Conservation (phyloP, 495 filamentous ascomycete species). For the Aspergillus saccharolyticus region DNA sequence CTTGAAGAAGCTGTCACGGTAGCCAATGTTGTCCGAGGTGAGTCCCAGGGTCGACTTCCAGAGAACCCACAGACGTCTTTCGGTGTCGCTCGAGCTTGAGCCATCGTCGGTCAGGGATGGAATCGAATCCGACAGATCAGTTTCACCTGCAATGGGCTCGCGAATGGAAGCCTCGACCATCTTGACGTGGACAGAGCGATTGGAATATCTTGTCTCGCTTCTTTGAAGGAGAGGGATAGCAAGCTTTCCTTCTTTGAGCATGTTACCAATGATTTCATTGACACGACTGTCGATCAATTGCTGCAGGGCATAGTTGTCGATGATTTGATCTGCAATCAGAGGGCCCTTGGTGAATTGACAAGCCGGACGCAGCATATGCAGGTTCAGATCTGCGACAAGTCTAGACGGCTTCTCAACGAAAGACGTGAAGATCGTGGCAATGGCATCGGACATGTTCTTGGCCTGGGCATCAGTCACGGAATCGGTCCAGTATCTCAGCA, state of each 20-base stretch:
- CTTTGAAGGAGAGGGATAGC: slow-evolving; percentile 19
- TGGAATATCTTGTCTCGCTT: slow-evolving; percentile 1
- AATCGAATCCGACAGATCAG: slow-evolving; percentile 11
- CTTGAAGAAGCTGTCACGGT: slow-evolving; percentile 46
- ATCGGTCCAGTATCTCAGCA: slow-evolving; percentile 47
- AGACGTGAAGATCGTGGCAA: slow-evolving; percentile 31
- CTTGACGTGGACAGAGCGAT: neutral
- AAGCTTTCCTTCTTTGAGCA: slow-evolving; percentile 34
- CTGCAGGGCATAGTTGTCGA: slow-evolving; percentile 29
- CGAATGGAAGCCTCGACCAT: slow-evolving; percentile 17
- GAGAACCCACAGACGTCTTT: slow-evolving; percentile 39
- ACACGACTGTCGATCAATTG: slow-evolving; percentile 39
- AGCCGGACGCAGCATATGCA: slow-evolving; percentile 9
- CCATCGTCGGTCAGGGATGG: slow-evolving; percentile 12
- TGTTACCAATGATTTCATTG: slow-evolving; percentile 34
- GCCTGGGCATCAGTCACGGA: slow-evolving; percentile 39
- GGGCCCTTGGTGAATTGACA: neutral
- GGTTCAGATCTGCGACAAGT: slow-evolving; percentile 20
- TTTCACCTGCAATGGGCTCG: slow-evolving; percentile 13
- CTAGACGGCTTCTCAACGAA: slow-evolving; percentile 29
- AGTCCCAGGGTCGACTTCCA: slow-evolving; percentile 45
- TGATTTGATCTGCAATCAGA: neutral
- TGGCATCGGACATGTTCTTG: slow-evolving; percentile 24
- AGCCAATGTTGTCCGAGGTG: slow-evolving; percentile 32
- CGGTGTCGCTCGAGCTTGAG: slow-evolving; percentile 13